These are phyloP conservation scores for Neoascochyta sp. DNA, from an alignment of 2,329 filamentous ascomycete species.

Conservation along the genomic window DNA sequence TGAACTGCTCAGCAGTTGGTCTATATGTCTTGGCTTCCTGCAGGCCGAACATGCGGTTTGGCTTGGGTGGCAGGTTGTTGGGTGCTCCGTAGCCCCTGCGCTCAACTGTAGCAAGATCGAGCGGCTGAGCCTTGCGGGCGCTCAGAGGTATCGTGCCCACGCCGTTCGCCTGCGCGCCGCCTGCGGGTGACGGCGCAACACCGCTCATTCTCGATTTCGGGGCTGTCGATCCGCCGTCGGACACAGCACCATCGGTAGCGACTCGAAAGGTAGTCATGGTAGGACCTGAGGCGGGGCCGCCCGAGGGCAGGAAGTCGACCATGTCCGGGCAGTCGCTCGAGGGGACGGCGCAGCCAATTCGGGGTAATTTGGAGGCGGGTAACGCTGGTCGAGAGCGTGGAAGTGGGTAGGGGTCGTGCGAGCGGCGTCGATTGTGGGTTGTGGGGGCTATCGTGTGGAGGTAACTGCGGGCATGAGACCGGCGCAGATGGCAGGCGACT, in stretches of 20 bases:
- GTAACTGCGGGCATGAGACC: constrained; percentile 34
- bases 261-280: constrained; percentile 39
- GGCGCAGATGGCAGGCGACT: constrained; percentile 20
- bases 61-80: constrained; percentile 71
- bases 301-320: constrained; percentile 36
- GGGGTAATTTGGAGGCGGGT: constrained; percentile 1
- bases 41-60: constrained; percentile 76
- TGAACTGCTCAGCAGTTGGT: constrained; percentile 91
- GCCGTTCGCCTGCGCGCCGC: constrained; percentile 39
- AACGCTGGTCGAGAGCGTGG: constrained; percentile 6
- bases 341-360: constrained; percentile 15
- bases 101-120: constrained; percentile 88
- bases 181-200: constrained; percentile 18
- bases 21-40: constrained; percentile 86
- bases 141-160: constrained; percentile 55
- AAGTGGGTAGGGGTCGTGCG: constrained; percentile 5
- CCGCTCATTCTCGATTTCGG: constrained; percentile 32
- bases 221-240: constrained; percentile 19
- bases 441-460: constrained; percentile 26
- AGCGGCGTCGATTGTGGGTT: constrained; percentile 9
- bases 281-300: constrained; percentile 31
- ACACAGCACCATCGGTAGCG: constrained; percentile 27
- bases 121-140: constrained; percentile 61
- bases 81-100: constrained; percentile 78
- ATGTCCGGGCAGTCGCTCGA: constrained; percentile 29